phyloP scores from a whole-genome alignment of 1,284 basidiomycete species.

The Marasmius sp. region DNA sequence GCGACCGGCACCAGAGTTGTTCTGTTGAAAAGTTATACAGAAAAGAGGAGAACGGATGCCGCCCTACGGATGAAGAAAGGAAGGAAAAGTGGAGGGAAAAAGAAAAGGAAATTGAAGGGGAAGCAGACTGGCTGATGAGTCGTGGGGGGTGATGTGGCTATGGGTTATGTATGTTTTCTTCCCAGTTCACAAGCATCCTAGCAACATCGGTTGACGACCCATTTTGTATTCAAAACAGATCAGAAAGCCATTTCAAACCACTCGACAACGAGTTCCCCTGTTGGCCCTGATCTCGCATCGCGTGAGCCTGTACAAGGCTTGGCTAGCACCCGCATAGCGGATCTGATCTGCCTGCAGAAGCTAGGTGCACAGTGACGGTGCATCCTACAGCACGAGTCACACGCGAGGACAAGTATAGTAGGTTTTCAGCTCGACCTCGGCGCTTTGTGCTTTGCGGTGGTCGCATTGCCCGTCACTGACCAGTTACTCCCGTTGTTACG shows the following conservation, averaged over 20 bases:
- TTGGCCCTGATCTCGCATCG: neutral
- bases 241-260: neutral
- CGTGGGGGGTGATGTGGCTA: neutral
- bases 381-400: no score
- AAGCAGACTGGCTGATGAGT: conserved; percentile 14
- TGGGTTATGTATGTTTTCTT: neutral
- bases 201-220: conserved; percentile 8
- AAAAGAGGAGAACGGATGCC: conserved; percentile 22
- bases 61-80: conserved; percentile 19
- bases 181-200: neutral
- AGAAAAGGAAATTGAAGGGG: conserved; percentile 30
- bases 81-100: conserved; percentile 20
- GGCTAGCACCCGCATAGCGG: neutral
- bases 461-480: no score
- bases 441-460: no score
- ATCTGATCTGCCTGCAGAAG: no score
- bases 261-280: neutral
- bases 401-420: no score
- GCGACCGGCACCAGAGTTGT: conserved; percentile 48
- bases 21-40: conserved; percentile 16
- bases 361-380: no score
- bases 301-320: neutral
- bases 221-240: neutral
- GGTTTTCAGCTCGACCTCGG: no score
- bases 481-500: no score